Evolutionary conservation across 139 green algal genomes (phyloP).

Genomic region (Picochlorum sp.): DNA sequence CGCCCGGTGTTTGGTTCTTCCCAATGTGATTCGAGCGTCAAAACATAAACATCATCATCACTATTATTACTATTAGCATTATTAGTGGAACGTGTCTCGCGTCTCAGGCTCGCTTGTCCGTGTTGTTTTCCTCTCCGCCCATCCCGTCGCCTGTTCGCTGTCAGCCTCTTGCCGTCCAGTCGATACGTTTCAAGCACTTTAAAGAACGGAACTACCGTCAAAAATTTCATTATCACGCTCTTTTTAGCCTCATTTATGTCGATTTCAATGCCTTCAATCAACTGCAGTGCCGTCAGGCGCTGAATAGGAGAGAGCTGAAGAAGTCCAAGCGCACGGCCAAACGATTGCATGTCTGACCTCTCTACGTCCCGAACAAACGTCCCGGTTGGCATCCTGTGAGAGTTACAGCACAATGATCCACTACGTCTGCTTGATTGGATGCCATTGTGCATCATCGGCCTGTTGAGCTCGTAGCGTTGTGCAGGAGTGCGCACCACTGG

Average conservation of each 20-base stretch:
- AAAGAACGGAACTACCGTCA: constrained; percentile 37
- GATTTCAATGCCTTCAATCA: constrained; percentile 31
- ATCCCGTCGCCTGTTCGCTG: constrained; percentile 6
- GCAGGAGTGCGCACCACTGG: no score
- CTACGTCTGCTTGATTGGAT: no score
- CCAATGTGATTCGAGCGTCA: constrained; percentile 8
- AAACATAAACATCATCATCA: background rate
- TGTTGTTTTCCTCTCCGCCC: constrained; percentile 3
- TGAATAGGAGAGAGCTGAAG: constrained; percentile 17
- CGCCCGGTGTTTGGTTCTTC: constrained; percentile 7
- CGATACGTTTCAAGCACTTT: constrained; percentile 11
- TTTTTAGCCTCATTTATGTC: background rate
- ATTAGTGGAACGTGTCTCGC: background rate
- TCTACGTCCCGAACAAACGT: constrained; percentile 8
- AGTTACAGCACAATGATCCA: no score
- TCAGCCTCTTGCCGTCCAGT: background rate
- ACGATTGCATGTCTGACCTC: constrained; percentile 11
- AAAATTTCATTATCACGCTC: constrained; percentile 7
- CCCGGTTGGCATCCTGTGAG: background rate
- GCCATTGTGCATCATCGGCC: no score
- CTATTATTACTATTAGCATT: background rate
- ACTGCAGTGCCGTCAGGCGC: constrained; percentile 20
- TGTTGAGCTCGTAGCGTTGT: no score
- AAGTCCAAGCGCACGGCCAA: constrained; percentile 10
- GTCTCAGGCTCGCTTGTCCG: background rate